Evolutionary conservation across 2,329 filamentous ascomycete genomes (phyloP).

Genomic region (Akanthomyces uredinophilus): DNA sequence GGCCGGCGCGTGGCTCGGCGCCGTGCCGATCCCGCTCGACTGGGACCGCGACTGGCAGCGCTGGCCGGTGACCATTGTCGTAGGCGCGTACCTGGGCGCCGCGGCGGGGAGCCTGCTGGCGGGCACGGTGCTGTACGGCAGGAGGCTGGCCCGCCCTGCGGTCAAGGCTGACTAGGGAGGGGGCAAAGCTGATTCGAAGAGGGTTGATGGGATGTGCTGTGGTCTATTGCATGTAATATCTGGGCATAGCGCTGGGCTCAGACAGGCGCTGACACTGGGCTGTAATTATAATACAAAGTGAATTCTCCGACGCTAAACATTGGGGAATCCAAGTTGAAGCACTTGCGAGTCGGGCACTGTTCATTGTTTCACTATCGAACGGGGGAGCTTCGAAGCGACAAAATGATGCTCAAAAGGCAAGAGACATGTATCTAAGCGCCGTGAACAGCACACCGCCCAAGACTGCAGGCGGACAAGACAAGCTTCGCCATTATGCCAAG

Average conservation of each 20-base stretch:
- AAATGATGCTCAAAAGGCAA: neutral
- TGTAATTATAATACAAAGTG: neutral
- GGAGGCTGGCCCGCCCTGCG: slow-evolving; percentile 29
- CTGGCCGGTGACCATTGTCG: slow-evolving; percentile 90
- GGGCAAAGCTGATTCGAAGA: neutral
- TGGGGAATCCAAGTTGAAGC: neutral
- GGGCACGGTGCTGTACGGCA: slow-evolving; percentile 44
- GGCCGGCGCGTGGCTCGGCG: slow-evolving; percentile 85
- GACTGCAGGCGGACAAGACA: neutral
- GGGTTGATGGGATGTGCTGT: neutral
- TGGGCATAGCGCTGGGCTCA: neutral
- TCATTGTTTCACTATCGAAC: neutral
- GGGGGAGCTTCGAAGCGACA: no score
- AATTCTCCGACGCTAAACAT: neutral
- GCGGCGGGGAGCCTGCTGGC: slow-evolving; percentile 62
- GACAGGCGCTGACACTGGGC: neutral
- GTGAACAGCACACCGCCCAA: neutral
- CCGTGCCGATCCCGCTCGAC: slow-evolving; percentile 90
- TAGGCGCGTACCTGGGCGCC: slow-evolving; percentile 76
- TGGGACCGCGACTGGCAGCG: slow-evolving; percentile 99
- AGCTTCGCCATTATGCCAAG: slow-evolving; percentile 5
- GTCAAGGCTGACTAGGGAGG: slow-evolving; percentile 25
- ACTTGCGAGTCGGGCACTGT: neutral
- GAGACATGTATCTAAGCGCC: neutral
- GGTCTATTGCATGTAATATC: neutral